phyloP scores from a whole-genome alignment of 2,329 filamentous ascomycete species.

The Fusarium mangiferae region DNA sequence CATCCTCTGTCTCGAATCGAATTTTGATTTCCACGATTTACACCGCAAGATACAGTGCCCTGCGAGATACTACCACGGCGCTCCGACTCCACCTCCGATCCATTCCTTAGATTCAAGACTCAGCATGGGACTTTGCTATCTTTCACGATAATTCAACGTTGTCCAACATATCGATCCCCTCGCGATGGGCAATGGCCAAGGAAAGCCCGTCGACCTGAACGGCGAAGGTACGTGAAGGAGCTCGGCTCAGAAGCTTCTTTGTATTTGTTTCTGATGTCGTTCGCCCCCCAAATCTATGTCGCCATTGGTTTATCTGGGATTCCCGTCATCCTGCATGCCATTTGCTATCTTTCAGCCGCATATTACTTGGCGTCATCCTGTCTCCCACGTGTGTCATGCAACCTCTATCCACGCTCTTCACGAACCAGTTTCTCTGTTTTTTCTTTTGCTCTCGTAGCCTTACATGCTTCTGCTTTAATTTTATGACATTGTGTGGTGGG shows the following conservation, averaged over 20 bases:
- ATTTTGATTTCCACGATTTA: neutral
- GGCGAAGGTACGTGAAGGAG: slow-evolving; percentile 77
- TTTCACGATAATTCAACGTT: slow-evolving; percentile 45
- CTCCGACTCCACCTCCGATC: slow-evolving; percentile 39
- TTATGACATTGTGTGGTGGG: neutral
- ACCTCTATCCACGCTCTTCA: slow-evolving; percentile 22
- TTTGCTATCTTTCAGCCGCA: slow-evolving; percentile 29
- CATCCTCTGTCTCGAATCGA: slow-evolving; percentile 2
- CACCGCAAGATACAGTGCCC: slow-evolving; percentile 33
- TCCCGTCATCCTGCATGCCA: slow-evolving; percentile 15
- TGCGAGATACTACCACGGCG: slow-evolving; percentile 36
- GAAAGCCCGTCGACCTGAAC: slow-evolving; percentile 90
- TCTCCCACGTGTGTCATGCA: slow-evolving; percentile 41
- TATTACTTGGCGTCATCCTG: slow-evolving; percentile 31
- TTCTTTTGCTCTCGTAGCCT: neutral
- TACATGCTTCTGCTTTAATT: neutral
- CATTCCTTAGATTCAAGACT: slow-evolving; percentile 38
- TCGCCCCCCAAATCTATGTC: slow-evolving; percentile 2
- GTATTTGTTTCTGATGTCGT: neutral
- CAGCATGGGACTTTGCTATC: slow-evolving; percentile 45
- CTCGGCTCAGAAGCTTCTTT: neutral
- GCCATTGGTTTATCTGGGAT: slow-evolving; percentile 8
- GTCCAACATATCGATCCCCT: slow-evolving; percentile 41
- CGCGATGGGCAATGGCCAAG: slow-evolving; percentile 92
- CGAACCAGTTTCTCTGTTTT: neutral